Base-by-base conservation (phyloP, 306 rosid genomes). In the Delonix regia region DNA sequence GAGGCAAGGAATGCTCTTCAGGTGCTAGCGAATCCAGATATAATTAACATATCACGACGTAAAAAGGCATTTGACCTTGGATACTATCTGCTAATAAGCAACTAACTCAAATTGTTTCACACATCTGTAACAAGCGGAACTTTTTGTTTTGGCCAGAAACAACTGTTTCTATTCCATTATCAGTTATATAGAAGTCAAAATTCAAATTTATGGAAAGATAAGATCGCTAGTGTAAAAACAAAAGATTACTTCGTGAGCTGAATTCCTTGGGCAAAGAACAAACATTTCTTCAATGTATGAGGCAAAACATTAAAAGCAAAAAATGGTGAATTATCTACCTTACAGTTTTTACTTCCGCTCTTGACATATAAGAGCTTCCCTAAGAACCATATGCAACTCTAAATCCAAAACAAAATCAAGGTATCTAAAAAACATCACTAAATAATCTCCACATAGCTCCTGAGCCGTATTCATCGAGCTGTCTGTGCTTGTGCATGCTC, bases 401-500 rank as follows among this genome's bases (percentile, higher is more conserved):
- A 68, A 80, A 66, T 57, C 30, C 76, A 41, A 82, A 80, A 82
- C 67, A 75, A 79, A 82, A 61, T 21, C 4, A 42, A 38, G 68
- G 52, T 52, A 62, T 76, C 51, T 18, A 30, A 28, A 39, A 76
- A 48, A 41, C 49, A 21, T 5, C 42, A 82, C 62, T 36, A 55
- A 66, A 39, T 41, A 27, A 71, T 62, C 69, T 83, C 76, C 22
- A 51, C 34, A 22, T 62, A 28, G 64, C 81, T 56, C 60, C 15
- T 53, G 55, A 78, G 60, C 65, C 42, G 77, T 45, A 72, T 16
- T 84, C 78, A 92, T 52, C 97, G 87, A 9, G 92, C 83, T 44
- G 85, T 4, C 78, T 94, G 98, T 19, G 85, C 45, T 80, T 90
- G 94, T 18, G 86, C 68, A 78, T 90, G 94, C 73, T 90, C 92